These are phyloP conservation scores for Jaminaea rosea DNA, from an alignment of 1,284 basidiomycete species.

Conservation along the genomic window DNA sequence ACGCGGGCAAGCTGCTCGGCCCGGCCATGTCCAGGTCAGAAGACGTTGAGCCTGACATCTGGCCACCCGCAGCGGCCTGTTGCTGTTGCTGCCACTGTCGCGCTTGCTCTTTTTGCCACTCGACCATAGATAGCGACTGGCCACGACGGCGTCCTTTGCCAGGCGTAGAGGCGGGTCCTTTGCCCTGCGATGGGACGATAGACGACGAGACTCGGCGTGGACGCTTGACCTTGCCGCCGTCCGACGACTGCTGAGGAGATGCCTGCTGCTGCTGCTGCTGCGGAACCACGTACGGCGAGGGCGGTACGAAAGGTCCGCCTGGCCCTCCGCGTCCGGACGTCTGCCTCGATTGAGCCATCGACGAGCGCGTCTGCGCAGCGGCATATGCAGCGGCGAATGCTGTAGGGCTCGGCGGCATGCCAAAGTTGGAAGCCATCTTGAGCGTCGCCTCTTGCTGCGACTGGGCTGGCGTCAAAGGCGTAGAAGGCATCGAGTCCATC, in stretches of 20 bases:
- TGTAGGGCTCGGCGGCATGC: slow-evolving; percentile 13
- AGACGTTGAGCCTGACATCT: background rate
- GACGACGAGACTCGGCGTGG: slow-evolving; percentile 37
- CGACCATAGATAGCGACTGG: slow-evolving; percentile 30
- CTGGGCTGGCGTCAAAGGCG: slow-evolving; percentile 22
- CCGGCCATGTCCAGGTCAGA: background rate
- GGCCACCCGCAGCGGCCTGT: slow-evolving; percentile 1
- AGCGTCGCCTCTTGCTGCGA: background rate
- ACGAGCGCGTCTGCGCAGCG: slow-evolving; percentile 31
- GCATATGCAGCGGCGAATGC: slow-evolving; percentile 24
- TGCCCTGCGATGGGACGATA: slow-evolving; percentile 25
- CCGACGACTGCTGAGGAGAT: slow-evolving; percentile 21
- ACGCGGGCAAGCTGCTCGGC: slow-evolving; percentile 20
- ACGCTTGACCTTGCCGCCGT: slow-evolving; percentile 41
- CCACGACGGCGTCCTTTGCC: slow-evolving; percentile 28
- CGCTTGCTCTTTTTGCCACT: slow-evolving; percentile 22
- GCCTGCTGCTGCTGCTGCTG: background rate
- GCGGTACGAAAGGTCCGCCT: background rate
- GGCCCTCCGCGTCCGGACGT: background rate
- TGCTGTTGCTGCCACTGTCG: slow-evolving; percentile 5
- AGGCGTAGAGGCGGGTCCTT: slow-evolving; percentile 13
- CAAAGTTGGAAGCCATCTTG: background rate
- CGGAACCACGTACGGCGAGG: background rate
- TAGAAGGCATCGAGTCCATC: slow-evolving; percentile 34
- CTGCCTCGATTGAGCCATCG: slow-evolving; percentile 7